These are phyloP conservation scores for Pythium myriotylum DNA, from an alignment of 352 stramenopile species.

Conservation along the genomic window DNA sequence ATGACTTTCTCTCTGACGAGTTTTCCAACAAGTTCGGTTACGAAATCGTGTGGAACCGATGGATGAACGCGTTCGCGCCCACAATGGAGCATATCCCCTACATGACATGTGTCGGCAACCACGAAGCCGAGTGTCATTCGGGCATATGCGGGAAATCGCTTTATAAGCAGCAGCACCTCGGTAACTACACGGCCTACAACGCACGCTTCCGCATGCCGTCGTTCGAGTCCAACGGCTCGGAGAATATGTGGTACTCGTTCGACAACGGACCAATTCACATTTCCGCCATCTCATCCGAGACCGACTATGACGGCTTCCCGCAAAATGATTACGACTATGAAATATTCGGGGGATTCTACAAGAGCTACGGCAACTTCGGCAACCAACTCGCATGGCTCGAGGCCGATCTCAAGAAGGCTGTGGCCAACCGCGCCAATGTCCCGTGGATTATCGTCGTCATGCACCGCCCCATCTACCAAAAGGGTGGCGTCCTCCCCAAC, in stretches of 20 bases:
- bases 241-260: slow-evolving; percentile 92
- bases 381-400: slow-evolving; percentile 59
- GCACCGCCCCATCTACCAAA: slow-evolving; percentile 53
- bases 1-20: slow-evolving; percentile 19
- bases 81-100: slow-evolving; percentile 67
- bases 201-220: slow-evolving; percentile 86
- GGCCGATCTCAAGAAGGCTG: slow-evolving; percentile 46
- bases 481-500: too few species aligned
- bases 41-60: slow-evolving; percentile 86
- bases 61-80: slow-evolving; percentile 66
- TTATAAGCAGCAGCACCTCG: slow-evolving; percentile 51
- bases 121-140: slow-evolving; percentile 88
- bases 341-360: too few species aligned
- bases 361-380: slow-evolving; percentile 36
- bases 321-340: slow-evolving; percentile 25
- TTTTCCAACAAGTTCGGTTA: slow-evolving; percentile 73
- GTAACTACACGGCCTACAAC: slow-evolving; percentile 88
- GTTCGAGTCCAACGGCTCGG: slow-evolving; percentile 43
- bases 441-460: slow-evolving; percentile 60
- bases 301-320: slow-evolving; percentile 40
- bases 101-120: slow-evolving; percentile 86
- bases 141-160: slow-evolving; percentile 50
- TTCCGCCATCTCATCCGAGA: slow-evolving; percentile 81
- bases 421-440: slow-evolving; percentile 42
- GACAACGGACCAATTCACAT: slow-evolving; percentile 83